These are phyloP conservation scores for Globisporangium spinosum DNA, from an alignment of 352 stramenopile species.

Conservation along the genomic window DNA sequence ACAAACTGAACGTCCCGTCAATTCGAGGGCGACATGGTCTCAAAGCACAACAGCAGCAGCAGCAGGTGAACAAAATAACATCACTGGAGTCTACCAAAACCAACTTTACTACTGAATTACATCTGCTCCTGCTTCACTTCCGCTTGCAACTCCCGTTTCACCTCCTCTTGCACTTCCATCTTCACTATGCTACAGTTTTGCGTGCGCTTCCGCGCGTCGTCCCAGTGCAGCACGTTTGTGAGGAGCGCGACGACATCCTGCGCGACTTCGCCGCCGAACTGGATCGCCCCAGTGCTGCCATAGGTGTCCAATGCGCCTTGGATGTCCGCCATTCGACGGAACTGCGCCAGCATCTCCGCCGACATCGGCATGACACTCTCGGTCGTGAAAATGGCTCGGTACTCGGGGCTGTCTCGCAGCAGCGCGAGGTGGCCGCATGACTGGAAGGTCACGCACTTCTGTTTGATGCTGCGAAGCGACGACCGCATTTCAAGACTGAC, in stretches of 20 bases:
- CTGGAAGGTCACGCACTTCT: conserved; percentile 34
- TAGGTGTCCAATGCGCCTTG: conserved; percentile 73
- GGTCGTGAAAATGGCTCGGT: conserved; percentile 53
- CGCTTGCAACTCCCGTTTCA: neutral
- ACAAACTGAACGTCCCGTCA: too few relatives aligned
- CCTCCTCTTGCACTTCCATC: neutral
- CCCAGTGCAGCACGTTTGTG: conserved; percentile 64
- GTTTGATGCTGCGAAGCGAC: conserved; percentile 50
- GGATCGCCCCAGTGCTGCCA: conserved; percentile 50
- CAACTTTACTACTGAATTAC: neutral
- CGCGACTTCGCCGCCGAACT: conserved; percentile 76
- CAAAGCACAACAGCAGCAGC: too few relatives aligned
- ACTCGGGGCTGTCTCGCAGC: conserved; percentile 65
- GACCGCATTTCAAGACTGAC: conserved; percentile 63
- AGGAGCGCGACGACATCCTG: conserved; percentile 76
- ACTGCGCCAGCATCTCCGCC: conserved; percentile 47
- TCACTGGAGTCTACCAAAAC: neutral
- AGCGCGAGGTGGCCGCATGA: conserved; percentile 65
- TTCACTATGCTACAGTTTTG: conserved; percentile 22
- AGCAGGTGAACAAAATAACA: neutral
- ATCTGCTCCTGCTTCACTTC: conserved; percentile 6
- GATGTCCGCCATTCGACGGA: conserved; percentile 76
- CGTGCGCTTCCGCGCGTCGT: conserved; percentile 48
- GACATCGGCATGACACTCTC: conserved; percentile 47
- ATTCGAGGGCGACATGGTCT: too few relatives aligned